Percentiles rank a stretch among this genome's conserved stretches.
These are phyloP conservation scores for Candida dubliniensis DNA, from an alignment of 1,139 yeast genomes.

Conservation along the genomic window DNA sequence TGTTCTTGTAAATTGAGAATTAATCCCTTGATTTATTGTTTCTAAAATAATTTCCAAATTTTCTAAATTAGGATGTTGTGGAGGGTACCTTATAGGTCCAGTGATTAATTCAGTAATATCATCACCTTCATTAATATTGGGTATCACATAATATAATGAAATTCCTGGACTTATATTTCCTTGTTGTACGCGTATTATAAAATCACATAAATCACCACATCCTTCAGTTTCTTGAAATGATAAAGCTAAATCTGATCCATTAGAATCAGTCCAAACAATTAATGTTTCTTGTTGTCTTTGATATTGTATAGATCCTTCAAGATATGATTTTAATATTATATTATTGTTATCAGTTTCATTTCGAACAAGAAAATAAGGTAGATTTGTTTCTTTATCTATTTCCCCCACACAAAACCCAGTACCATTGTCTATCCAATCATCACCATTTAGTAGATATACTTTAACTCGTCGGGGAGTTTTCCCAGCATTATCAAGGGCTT, in stretches of 20 bases:
- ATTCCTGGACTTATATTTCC: conserved; percentile 61
- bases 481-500: conserved; percentile 11
- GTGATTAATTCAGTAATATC: conserved; percentile 77
- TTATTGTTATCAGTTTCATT: conserved; percentile 66
- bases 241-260: conserved; percentile 80
- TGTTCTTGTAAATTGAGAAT: conserved; percentile 55
- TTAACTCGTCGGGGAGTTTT: conserved; percentile 73
- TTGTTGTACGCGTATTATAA: conserved; percentile 68
- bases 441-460: conserved; percentile 77
- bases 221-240: conserved; percentile 94
- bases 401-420: conserved; percentile 89
- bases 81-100: conserved; percentile 74
- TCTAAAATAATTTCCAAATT: conserved; percentile 54
- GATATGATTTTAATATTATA: conserved; percentile 59
- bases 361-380: conserved; percentile 69
- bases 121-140: conserved; percentile 36
- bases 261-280: conserved; percentile 87
- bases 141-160: conserved; percentile 70
- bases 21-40: conserved; percentile 54
- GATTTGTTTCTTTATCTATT: conserved; percentile 35
- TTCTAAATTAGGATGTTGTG: conserved; percentile 46
- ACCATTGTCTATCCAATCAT: conserved; percentile 90
- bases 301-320: conserved; percentile 77
- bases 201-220: conserved; percentile 80
- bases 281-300: conserved; percentile 94